Evolutionary conservation across 805 yeast species (phyloP).

Genomic region (Monosporozyma aerobia): DNA sequence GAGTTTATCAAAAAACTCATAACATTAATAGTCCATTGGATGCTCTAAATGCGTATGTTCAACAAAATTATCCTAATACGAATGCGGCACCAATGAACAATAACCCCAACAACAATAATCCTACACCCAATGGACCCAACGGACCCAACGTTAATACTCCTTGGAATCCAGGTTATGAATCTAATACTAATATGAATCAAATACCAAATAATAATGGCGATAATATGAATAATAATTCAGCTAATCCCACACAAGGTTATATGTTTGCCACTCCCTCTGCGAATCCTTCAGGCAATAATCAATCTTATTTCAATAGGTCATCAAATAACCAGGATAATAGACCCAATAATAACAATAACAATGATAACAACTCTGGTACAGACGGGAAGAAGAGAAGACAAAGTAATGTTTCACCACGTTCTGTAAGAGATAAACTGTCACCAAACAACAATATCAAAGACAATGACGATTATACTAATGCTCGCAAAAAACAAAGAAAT

Average conservation of each 20-base stretch:
- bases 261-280: not conserved
- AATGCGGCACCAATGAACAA: not conserved
- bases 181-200: not conserved
- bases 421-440: not conserved
- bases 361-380: not conserved
- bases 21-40: constrained; percentile 46
- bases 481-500: not conserved
- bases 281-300: not conserved
- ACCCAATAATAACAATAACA: not conserved
- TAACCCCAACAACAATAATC: not conserved
- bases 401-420: constrained; percentile 11
- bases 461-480: not conserved
- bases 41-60: constrained; percentile 34
- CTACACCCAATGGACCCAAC: not conserved
- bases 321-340: not conserved
- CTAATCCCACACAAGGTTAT: not conserved
- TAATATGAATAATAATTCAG: not conserved
- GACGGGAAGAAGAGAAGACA: constrained; percentile 9
- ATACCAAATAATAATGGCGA: not conserved
- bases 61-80: not conserved
- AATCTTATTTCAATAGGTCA: not conserved
- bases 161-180: not conserved
- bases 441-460: not conserved
- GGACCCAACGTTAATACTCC: not conserved
- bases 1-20: constrained; percentile 44